These are phyloP conservation scores for Pelargonium fulgidum DNA, from an alignment of 441 rosid species.

Conservation along the genomic window DNA sequence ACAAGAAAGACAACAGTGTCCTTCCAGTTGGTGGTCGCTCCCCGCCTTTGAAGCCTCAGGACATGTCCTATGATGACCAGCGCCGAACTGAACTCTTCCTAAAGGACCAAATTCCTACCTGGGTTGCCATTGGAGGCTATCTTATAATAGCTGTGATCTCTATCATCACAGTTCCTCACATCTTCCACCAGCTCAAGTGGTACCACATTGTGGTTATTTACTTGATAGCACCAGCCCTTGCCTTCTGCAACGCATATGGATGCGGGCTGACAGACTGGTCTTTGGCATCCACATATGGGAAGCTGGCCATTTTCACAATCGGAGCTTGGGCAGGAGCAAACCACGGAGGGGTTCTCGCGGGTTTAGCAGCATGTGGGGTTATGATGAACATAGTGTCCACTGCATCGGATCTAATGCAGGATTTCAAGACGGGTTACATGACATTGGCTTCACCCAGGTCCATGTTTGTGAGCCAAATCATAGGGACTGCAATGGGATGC, in stretches of 20 bases:
- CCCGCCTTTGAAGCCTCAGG: neutral
- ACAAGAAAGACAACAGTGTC: neutral
- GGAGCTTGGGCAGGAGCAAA: conserved; percentile 22
- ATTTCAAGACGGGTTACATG: conserved; percentile 61
- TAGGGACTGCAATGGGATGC: conserved; percentile 24
- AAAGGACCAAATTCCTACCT: conserved; percentile 11
- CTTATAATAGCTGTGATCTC: neutral
- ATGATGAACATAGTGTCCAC: conserved; percentile 23
- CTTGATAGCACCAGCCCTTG: conserved; percentile 29
- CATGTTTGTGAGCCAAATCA: conserved; percentile 46
- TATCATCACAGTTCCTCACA: neutral
- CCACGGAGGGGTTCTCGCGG: conserved; percentile 30
- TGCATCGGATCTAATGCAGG: conserved; percentile 51
- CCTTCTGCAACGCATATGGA: conserved; percentile 43
- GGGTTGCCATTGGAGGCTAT: neutral
- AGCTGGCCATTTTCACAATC: conserved; percentile 35
- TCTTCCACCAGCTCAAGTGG: conserved; percentile 31
- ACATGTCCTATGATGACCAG: conserved; percentile 10
- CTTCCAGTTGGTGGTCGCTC: conserved; percentile 12
- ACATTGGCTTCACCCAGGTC: conserved; percentile 59
- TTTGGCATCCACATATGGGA: conserved; percentile 34
- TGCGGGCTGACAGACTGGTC: conserved; percentile 41
- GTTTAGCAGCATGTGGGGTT: conserved; percentile 18
- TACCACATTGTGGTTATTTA: conserved; percentile 31
- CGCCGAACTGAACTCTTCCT: conserved; percentile 14